Conservation (phyloP, 2,329 filamentous ascomycete species). For the Cladosporium sphaerospermum region DNA sequence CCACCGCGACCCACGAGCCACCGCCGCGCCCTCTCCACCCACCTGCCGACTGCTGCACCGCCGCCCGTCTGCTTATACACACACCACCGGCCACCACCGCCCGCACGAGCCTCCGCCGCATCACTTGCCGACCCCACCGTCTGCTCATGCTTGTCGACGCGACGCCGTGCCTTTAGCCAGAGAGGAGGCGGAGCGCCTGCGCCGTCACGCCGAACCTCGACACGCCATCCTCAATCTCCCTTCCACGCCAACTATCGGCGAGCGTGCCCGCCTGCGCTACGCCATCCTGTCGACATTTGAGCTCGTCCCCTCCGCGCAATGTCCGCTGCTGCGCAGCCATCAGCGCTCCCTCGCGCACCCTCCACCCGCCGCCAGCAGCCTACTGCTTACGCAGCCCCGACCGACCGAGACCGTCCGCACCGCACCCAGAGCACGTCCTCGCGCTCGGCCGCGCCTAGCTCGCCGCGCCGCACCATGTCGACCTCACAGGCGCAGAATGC, state of each 20-base stretch:
- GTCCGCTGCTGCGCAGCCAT: constrained; percentile 41
- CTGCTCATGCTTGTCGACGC: neutral
- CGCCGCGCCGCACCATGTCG: constrained; percentile 32
- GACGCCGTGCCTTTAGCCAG: neutral
- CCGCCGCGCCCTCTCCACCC: neutral
- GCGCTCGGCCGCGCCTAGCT: constrained; percentile 26
- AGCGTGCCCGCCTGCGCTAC: constrained; percentile 7
- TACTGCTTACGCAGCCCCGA: constrained; percentile 39
- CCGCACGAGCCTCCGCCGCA: constrained; percentile 22
- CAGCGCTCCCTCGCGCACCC: constrained; percentile 45
- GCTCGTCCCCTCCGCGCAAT: constrained; percentile 27
- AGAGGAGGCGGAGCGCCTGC: neutral
- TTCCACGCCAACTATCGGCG: neutral
- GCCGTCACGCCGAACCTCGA: too few relatives aligned
- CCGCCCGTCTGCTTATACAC: neutral
- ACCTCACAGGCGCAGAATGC: constrained; percentile 25
- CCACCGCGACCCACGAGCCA: constrained; percentile 1
- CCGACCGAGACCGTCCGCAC: constrained; percentile 43
- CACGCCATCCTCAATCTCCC: neutral
- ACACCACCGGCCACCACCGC: constrained; percentile 27
- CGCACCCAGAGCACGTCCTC: constrained; percentile 31
- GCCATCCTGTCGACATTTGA: constrained; percentile 21
- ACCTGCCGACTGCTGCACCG: neutral
- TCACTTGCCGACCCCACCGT: neutral
- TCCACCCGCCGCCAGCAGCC: constrained; percentile 43